Evolutionary conservation across 164 flowering plant genomes (phyloP), one percentile per base, ranked within the genome.

Genomic region (Houttuynia cordata): DNA sequence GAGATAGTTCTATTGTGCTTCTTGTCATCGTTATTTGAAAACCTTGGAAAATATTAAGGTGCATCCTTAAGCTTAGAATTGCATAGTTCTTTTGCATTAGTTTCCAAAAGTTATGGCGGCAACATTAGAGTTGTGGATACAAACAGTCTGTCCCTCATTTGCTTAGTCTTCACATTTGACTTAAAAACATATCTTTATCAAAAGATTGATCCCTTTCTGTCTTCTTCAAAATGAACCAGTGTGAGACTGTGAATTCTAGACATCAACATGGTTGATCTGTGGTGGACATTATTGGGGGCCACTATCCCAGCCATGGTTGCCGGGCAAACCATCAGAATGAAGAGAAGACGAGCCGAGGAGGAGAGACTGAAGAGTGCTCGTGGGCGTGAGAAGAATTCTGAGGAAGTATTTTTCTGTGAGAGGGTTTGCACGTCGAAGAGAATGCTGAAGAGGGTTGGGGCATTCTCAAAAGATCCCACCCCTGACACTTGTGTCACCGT

Each of bases 341-440:
- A 77, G 83, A 81, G 70, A 58, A 81, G 80, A 57, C 73, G 68
- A 0, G 80, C 79, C 0, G 91, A 84, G 63, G 96, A 86, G 71
- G 83, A 80, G 75, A 76, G 85, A 50, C 58, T 82, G 17, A 80
- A 82, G 74, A 77, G 79, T 66, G 91, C 82, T 4, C 70, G 89
- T 37, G 96, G 97, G 55, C 66, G 96, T 37, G 92, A 85, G 75
- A 85, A 85, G 81, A 88, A 71, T 56, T 74, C 85, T 4, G 95
- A 91, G 54, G 96, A 91, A 7, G 80, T 88, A 8, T 91, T 88
- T 70, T 92, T 88, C 19, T 91, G 98, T 20, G 98, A 88, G 80
- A 80, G 98, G 69, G 92, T 88, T 23, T 88, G 98, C 55, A 91
- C 95, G 0, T 85, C 91, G 0, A 91, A 87, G 72, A 73, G 97